Evolutionary conservation across 805 yeast species (phyloP).

Genomic region (Yarrowia keelungensis): DNA sequence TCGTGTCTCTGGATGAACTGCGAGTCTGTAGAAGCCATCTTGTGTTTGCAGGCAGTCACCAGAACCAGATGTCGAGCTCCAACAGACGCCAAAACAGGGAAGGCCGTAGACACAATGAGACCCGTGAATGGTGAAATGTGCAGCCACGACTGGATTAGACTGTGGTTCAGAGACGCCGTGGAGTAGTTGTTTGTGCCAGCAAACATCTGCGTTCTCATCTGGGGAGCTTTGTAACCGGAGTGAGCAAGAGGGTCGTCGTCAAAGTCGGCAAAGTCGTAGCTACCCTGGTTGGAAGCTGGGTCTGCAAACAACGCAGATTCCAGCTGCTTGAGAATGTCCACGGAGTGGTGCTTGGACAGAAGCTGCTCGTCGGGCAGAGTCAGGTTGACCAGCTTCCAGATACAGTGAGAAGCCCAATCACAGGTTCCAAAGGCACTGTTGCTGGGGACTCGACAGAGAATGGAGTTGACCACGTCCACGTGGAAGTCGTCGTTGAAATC

Average conservation of each 20-base stretch:
- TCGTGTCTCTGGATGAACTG: constrained; percentile 35
- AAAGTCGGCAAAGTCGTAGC: constrained; percentile 10
- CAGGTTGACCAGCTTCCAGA: constrained; percentile 35
- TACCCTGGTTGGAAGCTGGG: background rate
- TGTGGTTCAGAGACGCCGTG: constrained; percentile 37
- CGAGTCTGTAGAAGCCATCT: constrained; percentile 25
- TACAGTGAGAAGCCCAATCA: constrained; percentile 34
- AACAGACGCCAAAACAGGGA: constrained; percentile 26
- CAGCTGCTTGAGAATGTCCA: constrained; percentile 37
- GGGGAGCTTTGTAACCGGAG: background rate
- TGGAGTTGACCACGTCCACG: constrained; percentile 37
- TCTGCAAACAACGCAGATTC: constrained; percentile 19
- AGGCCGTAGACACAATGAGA: constrained; percentile 38
- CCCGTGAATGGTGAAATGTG: constrained; percentile 37
- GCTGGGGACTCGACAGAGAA: constrained; percentile 30
- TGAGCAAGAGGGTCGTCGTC: background rate
- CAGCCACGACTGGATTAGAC: constrained; percentile 36
- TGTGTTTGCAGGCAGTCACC: constrained; percentile 30
- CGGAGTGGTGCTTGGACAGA: constrained; percentile 29
- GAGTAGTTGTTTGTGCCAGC: constrained; percentile 38
- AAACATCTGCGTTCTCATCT: constrained; percentile 31
- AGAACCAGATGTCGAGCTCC: constrained; percentile 33
- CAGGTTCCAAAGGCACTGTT: constrained; percentile 33
- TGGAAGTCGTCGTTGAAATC: constrained; percentile 35
- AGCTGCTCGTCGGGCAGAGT: constrained; percentile 39